Evolutionary conservation across 2,329 filamentous ascomycete species (phyloP), one percentile per base, ranked within the genome.

Genomic region (Fusarium marasasianum): DNA sequence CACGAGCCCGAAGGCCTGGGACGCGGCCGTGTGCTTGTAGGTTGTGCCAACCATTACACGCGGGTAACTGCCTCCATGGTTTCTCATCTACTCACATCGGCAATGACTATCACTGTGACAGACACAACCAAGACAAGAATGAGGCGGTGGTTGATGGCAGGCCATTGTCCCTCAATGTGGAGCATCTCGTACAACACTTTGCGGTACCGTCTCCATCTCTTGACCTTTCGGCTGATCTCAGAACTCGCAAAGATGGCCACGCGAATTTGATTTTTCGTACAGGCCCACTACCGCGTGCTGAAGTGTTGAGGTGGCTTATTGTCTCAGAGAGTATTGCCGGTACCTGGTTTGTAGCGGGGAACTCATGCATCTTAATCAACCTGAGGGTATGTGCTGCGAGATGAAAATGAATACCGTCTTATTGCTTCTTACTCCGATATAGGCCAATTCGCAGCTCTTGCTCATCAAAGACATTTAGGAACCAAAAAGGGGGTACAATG

Each of bases 1-100:
- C 55, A 69, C 61, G 59, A 66, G 66, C 76, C 77, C 77, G 56
- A 62, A 68, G 74, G 70, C 69, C 65, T 77, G 77, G 77, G 70
- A 78, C 74, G 74, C 66, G 61, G 63, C 66, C 63, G 64, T 73
- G 66, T 76, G 65, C 71, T 71, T 75, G 69, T 63, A 78, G 61
- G 69, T 72, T 68, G 66, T 67, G 61, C 75, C 44, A 54, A 56
- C 37, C 50, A 60, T 54, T 29, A 41, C 45, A 50, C 56, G 44
- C 61, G 69, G 71, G 43, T 62, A 63, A 63, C 63, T 77, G 65
- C 76, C 72, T 74, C 24, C 38, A 66, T 69, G 58, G 60, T 48
- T 64, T 61, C 58, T 60, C 55, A 60, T 71, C 60, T 63, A 44
- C 59, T 64, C 51, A 60, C 53, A 41, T 48, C 59, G 37, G 63